A percentile compares a stretch with the other conserved stretches of the same genome.
Evolutionary conservation across 1,284 basidiomycete genomes (phyloP).

Genomic region (Cutaneotrichosporon sp.): DNA sequence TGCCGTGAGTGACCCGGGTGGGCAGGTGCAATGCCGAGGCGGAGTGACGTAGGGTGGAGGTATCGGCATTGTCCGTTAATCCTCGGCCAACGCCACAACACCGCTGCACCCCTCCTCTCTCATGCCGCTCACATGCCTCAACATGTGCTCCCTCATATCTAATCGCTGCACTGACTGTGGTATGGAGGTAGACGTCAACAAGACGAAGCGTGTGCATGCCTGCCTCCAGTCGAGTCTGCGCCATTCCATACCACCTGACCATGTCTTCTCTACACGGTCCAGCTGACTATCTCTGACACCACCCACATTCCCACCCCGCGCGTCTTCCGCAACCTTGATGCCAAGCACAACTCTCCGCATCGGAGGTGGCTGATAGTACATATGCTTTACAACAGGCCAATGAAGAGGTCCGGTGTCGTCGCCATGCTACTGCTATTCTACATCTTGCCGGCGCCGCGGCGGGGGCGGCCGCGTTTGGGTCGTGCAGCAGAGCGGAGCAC

Average conservation of each 20-base stretch:
- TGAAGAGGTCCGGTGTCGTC: neutral
- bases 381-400: constrained; percentile 3
- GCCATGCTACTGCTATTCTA: constrained; percentile 4
- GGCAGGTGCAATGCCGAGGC: neutral
- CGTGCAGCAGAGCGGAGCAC: neutral
- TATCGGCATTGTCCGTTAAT: constrained; percentile 5
- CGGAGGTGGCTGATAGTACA: neutral
- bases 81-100: constrained; percentile 1
- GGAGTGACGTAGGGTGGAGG: neutral
- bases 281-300: too few relatives aligned
- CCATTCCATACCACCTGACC: too few relatives aligned
- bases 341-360: neutral
- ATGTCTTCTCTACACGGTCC: too few relatives aligned
- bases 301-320: too few relatives aligned
- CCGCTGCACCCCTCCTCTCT: neutral
- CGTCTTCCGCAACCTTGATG: neutral
- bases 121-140: neutral
- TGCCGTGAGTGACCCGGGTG: too few relatives aligned
- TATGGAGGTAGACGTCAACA: too few relatives aligned
- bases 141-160: neutral
- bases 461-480: neutral
- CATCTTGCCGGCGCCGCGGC: constrained; percentile 15
- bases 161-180: too few relatives aligned
- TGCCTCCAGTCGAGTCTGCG: too few relatives aligned
- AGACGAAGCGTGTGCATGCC: too few relatives aligned